These are phyloP conservation scores for Kazachstania psychrophila DNA, from an alignment of 805 yeast genomes.

Conservation along the genomic window DNA sequence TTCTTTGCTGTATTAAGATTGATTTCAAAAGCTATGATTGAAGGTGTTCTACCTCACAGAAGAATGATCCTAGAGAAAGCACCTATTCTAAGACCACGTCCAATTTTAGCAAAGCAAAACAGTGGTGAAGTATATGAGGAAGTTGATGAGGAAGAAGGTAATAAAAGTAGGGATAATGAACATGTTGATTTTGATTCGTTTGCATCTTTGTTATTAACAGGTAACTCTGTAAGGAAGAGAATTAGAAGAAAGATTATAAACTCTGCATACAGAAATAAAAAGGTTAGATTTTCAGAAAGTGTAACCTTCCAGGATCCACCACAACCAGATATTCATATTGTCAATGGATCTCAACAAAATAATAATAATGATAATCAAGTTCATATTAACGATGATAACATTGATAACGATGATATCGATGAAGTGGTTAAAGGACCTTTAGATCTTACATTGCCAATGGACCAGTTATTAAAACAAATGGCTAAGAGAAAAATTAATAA, in stretches of 20 bases:
- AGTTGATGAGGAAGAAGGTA: constrained; percentile 23
- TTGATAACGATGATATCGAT: constrained; percentile 3
- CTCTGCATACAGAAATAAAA: constrained; percentile 39
- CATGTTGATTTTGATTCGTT: constrained; percentile 77
- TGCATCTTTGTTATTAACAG: constrained; percentile 75
- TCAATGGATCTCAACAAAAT: background rate
- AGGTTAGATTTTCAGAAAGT: constrained; percentile 67
- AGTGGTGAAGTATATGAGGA: constrained; percentile 39
- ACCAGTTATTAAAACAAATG: constrained; percentile 48
- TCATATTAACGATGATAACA: constrained; percentile 12
- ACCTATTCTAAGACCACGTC: constrained; percentile 68
- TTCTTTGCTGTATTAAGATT: constrained; percentile 82
- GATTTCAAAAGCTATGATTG: constrained; percentile 54
- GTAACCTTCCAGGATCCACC: constrained; percentile 34
- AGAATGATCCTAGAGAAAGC: constrained; percentile 45
- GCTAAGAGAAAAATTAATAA: constrained; percentile 22
- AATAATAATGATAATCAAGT: constrained; percentile 7
- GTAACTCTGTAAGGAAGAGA: constrained; percentile 49
- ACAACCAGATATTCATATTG: constrained; percentile 3
- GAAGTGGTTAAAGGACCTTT: constrained; percentile 23
- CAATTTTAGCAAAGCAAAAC: constrained; percentile 59
- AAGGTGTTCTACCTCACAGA: constrained; percentile 45
- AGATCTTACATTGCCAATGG: constrained; percentile 69
- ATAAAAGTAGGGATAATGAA: constrained; percentile 8
- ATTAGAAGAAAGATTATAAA: constrained; percentile 27